phyloP scores from a whole-genome alignment of 1,284 basidiomycete species.

The Puccinia novopanici region DNA sequence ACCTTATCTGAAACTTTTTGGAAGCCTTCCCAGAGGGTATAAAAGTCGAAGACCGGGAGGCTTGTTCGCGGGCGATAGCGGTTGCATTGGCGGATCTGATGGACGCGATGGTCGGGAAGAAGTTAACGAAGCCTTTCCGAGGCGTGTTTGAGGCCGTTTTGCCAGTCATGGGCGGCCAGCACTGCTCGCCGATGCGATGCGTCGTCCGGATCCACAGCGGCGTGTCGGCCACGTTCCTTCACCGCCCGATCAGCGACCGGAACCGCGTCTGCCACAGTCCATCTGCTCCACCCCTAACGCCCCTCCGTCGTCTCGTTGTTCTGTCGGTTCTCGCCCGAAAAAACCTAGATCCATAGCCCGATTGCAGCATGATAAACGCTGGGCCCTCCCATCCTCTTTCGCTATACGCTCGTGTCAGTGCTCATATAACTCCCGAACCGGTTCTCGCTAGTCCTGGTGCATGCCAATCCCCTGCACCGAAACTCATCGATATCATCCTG shows the following conservation, averaged over 20 bases:
- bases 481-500: constrained; percentile 56
- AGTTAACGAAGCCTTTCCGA: constrained; percentile 53
- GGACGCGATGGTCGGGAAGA: constrained; percentile 55
- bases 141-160: constrained; percentile 41
- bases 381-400: constrained; percentile 51
- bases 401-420: constrained; percentile 54
- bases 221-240: constrained; percentile 53
- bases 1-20: constrained; percentile 53
- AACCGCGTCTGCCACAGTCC: constrained; percentile 55
- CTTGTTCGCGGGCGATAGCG: constrained; percentile 52
- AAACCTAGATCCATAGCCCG: constrained; percentile 57
- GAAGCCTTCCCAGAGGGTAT: constrained; percentile 56
- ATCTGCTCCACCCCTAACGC: constrained; percentile 54
- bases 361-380: constrained; percentile 55
- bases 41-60: constrained; percentile 55
- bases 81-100: constrained; percentile 56
- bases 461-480: constrained; percentile 55
- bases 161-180: constrained; percentile 45
- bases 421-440: constrained; percentile 55
- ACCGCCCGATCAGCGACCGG: constrained; percentile 52
- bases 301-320: constrained; percentile 52
- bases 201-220: constrained; percentile 55
- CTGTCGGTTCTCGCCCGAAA: constrained; percentile 55
- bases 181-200: constrained; percentile 55
- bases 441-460: constrained; percentile 55